These are phyloP conservation scores for Bombardia bombarda DNA, from an alignment of 495 filamentous ascomycete genomes.

Conservation along the genomic window DNA sequence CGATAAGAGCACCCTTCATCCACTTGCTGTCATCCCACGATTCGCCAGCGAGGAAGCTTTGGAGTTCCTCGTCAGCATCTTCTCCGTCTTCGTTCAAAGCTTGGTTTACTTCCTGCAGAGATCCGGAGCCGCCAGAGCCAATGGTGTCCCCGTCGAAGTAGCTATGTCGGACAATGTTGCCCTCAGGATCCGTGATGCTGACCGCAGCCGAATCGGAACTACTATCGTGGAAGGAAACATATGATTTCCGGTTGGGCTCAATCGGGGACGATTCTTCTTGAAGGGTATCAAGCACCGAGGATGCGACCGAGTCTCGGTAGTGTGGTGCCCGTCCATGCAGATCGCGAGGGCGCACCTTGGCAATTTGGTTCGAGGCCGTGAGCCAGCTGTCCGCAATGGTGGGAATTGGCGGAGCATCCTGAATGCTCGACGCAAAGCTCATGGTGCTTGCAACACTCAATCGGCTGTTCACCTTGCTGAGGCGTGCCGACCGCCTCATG, in stretches of 20 bases:
- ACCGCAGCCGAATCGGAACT: conserved; percentile 57
- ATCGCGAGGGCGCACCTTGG: conserved; percentile 39
- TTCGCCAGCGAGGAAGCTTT: conserved; percentile 79
- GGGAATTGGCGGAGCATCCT: conserved; percentile 87
- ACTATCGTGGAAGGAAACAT: conserved; percentile 84
- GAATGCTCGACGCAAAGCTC: conserved; percentile 83
- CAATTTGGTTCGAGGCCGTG: conserved; percentile 47
- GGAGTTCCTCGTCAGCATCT: conserved; percentile 70
- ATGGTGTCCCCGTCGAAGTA: conserved; percentile 78
- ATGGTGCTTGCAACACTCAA: conserved; percentile 90
- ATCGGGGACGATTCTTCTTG: conserved; percentile 80
- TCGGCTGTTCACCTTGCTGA: conserved; percentile 85
- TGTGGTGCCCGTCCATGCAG: conserved; percentile 29
- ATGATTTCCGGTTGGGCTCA: conserved; percentile 89
- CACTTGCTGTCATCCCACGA: conserved; percentile 93
- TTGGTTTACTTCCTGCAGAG: conserved; percentile 46
- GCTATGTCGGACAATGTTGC: conserved; percentile 58
- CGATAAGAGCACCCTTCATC: conserved; percentile 98
- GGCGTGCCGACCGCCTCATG: conserved; percentile 75
- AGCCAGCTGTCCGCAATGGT: conserved; percentile 93
- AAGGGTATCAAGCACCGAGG: conserved; percentile 73
- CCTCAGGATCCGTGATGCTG: conserved; percentile 66
- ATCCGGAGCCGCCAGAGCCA: conserved; percentile 53
- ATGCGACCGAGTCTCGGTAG: conserved; percentile 81
- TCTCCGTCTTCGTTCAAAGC: conserved; percentile 82